Conservation (phyloP, 805 yeast genomes). For the Metschnikowia hibisci region DNA sequence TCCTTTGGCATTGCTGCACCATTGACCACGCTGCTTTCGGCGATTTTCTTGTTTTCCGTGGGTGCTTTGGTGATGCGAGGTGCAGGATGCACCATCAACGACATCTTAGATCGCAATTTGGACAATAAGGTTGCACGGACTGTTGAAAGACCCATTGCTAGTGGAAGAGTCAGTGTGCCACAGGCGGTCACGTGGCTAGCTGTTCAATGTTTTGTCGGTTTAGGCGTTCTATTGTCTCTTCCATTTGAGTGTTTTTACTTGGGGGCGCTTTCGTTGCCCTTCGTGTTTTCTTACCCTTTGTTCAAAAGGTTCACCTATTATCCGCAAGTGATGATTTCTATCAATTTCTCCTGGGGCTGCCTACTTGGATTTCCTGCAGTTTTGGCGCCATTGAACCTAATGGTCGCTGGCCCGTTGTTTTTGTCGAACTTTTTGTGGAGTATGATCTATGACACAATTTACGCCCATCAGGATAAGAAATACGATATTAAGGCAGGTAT, state of each 20-base stretch:
- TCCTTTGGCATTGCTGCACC: slow-evolving; percentile 73
- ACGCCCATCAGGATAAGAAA: slow-evolving; percentile 94
- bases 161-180: slow-evolving; percentile 68
- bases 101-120: slow-evolving; percentile 74
- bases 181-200: slow-evolving; percentile 71
- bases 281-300: slow-evolving; percentile 84
- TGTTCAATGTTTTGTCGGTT: slow-evolving; percentile 71
- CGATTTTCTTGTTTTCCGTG: slow-evolving; percentile 65
- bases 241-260: slow-evolving; percentile 80
- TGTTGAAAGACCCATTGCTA: slow-evolving; percentile 86
- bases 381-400: slow-evolving; percentile 70
- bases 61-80: slow-evolving; percentile 95
- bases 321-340: slow-evolving; percentile 80
- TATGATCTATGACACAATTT: slow-evolving; percentile 91
- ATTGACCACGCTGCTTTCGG: slow-evolving; percentile 53
- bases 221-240: slow-evolving; percentile 63
- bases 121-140: slow-evolving; percentile 88
- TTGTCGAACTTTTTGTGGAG: slow-evolving; percentile 84
- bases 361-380: slow-evolving; percentile 93
- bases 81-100: slow-evolving; percentile 96
- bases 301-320: slow-evolving; percentile 94
- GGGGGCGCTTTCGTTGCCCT: slow-evolving; percentile 75
- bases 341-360: slow-evolving; percentile 94
- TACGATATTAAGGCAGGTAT: slow-evolving; percentile 90
- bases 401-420: slow-evolving; percentile 75